These are phyloP conservation scores for Dactylonectria estremocensis DNA, from an alignment of 2,329 filamentous ascomycete genomes.

Conservation along the genomic window DNA sequence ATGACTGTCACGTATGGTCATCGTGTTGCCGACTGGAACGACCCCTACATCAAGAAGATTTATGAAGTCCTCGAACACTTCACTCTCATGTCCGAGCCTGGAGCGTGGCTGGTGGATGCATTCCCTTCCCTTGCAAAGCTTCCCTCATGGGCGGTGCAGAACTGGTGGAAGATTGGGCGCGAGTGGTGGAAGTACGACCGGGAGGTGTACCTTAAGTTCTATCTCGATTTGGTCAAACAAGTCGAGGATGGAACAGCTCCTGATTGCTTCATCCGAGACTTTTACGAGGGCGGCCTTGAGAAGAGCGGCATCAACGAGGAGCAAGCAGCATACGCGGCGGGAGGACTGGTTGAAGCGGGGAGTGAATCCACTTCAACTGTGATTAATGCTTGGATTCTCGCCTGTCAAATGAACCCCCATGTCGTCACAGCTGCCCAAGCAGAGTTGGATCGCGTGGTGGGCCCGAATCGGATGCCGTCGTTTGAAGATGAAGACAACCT, in stretches of 20 bases:
- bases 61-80: slow-evolving; percentile 36
- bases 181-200: slow-evolving; percentile 35
- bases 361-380: slow-evolving; percentile 41
- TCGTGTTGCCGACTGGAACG: slow-evolving; percentile 33
- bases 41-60: slow-evolving; percentile 36
- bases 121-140: slow-evolving; percentile 26
- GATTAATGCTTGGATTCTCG: slow-evolving; percentile 60
- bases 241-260: slow-evolving; percentile 30
- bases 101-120: slow-evolving; percentile 33
- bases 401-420: slow-evolving; percentile 59
- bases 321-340: slow-evolving; percentile 33
- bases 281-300: slow-evolving; percentile 29
- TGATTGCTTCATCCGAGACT: slow-evolving; percentile 40
- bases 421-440: slow-evolving; percentile 44
- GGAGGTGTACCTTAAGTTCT: slow-evolving; percentile 37
- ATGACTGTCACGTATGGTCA: slow-evolving; percentile 40
- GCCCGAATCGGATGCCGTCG: slow-evolving; percentile 53
- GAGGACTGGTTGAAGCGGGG: slow-evolving; percentile 40
- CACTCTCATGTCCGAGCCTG: slow-evolving; percentile 25
- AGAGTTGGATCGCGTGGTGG: slow-evolving; percentile 59
- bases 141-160: slow-evolving; percentile 27
- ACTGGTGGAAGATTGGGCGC: slow-evolving; percentile 34
- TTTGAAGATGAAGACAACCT: slow-evolving; percentile 56
- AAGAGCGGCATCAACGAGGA: slow-evolving; percentile 40
- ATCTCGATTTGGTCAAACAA: slow-evolving; percentile 29